A percentile compares a stretch with the other conserved stretches of the same genome.
These are phyloP conservation scores for Lachnellula suecica DNA, from an alignment of 2,329 filamentous ascomycete species.

Conservation along the genomic window DNA sequence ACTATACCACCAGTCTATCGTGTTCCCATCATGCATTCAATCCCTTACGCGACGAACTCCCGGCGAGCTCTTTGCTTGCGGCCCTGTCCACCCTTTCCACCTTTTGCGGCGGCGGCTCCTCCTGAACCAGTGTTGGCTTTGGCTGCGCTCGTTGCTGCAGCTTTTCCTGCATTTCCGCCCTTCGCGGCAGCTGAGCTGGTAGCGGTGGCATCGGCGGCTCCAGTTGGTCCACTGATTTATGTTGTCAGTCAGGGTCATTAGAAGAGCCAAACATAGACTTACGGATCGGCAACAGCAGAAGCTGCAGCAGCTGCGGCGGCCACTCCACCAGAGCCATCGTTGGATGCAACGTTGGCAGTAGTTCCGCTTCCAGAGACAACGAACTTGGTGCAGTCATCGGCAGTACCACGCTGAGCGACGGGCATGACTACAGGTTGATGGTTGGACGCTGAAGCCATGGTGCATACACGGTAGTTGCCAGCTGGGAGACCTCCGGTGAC, in stretches of 20 bases:
- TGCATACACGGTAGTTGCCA: conserved; percentile 44
- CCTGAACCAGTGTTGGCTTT: not conserved
- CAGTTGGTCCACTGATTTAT: not conserved
- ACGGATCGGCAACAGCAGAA: not conserved
- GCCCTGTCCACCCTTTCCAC: conserved; percentile 2
- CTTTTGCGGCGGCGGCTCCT: not conserved
- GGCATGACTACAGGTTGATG: conserved; percentile 45
- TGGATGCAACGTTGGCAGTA: conserved; percentile 15
- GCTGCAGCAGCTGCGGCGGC: conserved; percentile 11
- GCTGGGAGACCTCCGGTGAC: conserved; percentile 41
- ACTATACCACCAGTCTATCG: conserved; percentile 6
- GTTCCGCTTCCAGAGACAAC: conserved; percentile 33
- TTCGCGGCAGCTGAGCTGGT: not conserved
- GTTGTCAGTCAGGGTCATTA: no score
- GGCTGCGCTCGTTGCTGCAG: not conserved
- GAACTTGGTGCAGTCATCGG: conserved; percentile 47
- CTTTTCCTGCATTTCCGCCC: conserved; percentile 3
- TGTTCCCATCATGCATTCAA: not conserved
- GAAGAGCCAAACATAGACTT: no score
- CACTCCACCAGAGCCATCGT: conserved; percentile 14
- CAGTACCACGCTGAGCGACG: conserved; percentile 44
- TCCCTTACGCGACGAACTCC: conserved; percentile 21
- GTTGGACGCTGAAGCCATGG: conserved; percentile 41
- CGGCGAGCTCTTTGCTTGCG: conserved; percentile 15
- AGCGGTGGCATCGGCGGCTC: not conserved